A percentile compares a stretch with the other conserved stretches of the same genome.
phyloP scores from a whole-genome alignment of 2,329 filamentous ascomycete genomes.

The Sporothrix variecibatus region DNA sequence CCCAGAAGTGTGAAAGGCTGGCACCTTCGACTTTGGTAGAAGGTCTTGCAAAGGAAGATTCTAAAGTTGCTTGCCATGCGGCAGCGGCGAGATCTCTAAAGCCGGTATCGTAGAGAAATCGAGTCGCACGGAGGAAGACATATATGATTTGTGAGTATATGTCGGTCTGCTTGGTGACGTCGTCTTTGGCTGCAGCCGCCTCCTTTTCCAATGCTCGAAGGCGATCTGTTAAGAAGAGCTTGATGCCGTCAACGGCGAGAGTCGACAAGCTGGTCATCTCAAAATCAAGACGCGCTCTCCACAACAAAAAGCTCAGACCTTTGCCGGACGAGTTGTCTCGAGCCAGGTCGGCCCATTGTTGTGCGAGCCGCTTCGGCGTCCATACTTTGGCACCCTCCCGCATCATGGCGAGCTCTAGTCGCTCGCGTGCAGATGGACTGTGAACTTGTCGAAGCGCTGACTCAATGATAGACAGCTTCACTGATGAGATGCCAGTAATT shows the following conservation, averaged over 20 bases:
- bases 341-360: slow-evolving; percentile 59
- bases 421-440: slow-evolving; percentile 53
- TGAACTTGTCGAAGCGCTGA: slow-evolving; percentile 66
- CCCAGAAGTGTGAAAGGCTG: slow-evolving; percentile 68
- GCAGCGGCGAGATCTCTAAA: slow-evolving; percentile 76
- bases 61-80: slow-evolving; percentile 80
- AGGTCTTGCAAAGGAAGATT: slow-evolving; percentile 67
- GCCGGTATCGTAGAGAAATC: slow-evolving; percentile 74
- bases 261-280: slow-evolving; percentile 66
- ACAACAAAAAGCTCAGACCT: slow-evolving; percentile 63
- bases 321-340: slow-evolving; percentile 45
- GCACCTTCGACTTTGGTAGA: slow-evolving; percentile 18
- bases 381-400: slow-evolving; percentile 73
- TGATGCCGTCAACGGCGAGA: slow-evolving; percentile 69
- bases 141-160: slow-evolving; percentile 57
- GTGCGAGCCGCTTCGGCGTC: slow-evolving; percentile 61
- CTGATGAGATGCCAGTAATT: slow-evolving; percentile 68
- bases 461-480: slow-evolving; percentile 78
- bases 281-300: slow-evolving; percentile 73
- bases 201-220: slow-evolving; percentile 44
- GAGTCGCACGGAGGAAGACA: slow-evolving; percentile 71
- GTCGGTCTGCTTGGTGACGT: slow-evolving; percentile 25
- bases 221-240: slow-evolving; percentile 60
- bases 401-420: slow-evolving; percentile 69
- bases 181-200: slow-evolving; percentile 18